Base-by-base conservation (phyloP, 1,284 basidiomycete species). In the Mycena citricolor region DNA sequence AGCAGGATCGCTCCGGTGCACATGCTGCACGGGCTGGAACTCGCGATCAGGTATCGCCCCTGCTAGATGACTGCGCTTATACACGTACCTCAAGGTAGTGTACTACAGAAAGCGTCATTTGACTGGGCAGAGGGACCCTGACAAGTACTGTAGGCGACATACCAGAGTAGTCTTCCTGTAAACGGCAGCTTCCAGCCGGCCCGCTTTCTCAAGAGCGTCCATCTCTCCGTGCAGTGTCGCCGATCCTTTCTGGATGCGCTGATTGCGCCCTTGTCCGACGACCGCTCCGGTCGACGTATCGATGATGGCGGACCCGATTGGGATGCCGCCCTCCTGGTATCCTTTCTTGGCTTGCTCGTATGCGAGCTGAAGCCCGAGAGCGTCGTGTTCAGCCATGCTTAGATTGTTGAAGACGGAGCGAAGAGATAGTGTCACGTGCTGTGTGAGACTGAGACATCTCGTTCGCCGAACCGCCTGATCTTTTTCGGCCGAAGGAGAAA, bases 1-100 rank as follows among this genome's bases (percentile, higher is more conserved):
- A 82, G 64, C 17, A 81, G 52, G 26, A 79, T 75, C 1, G 81
- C 75, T 10, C 79, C 80, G 2, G 76, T 71, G 52, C 81, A 83
- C 80, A 81, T 81, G 46, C 62, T 71, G 49, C 81, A 82, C 2
- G 81, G 81, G 43, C 76, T 79, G 38, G 16, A 47, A 14, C 42
- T 42, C 28, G 46, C 43, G 37, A 39, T 44, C 24, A 19, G 32
- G n/a, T 22, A 19, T 26, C 14, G 28, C n/a, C n/a, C n/a, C n/a
- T n/a, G n/a, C n/a, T n/a, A n/a, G n/a, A 42, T 21, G 17, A 16
- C 23, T 11, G 10, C n/a, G 38, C 24, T 28, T 16, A 21, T 22
- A 10, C 13, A 23, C 54, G 25, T 40, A 73, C 76, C 76, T 79
- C 35, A 80, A 54, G 0, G 78, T 79, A 23, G 77, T 79, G 40